phyloP scores from a whole-genome alignment of 1,284 basidiomycete species.

The Cerrena zonata region DNA sequence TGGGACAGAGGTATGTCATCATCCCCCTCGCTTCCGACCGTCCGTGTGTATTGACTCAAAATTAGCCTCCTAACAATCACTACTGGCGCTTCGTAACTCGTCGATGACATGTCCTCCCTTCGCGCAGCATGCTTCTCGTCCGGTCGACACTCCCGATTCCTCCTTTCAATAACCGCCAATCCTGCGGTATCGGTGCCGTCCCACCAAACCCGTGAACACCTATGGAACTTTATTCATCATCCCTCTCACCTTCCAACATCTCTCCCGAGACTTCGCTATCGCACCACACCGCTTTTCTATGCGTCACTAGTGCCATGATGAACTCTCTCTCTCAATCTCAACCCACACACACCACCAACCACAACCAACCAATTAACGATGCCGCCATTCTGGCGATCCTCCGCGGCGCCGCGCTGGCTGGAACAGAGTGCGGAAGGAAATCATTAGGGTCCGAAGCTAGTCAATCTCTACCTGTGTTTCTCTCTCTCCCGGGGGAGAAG shows the following conservation, averaged over 20 bases:
- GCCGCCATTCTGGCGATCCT: neutral
- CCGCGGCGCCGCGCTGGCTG: neutral
- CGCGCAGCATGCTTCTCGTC: neutral
- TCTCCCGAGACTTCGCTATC: too few species aligned
- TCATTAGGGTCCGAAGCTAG: neutral
- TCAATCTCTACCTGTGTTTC: too few species aligned
- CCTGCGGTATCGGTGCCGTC: neutral
- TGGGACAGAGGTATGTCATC: slow-evolving; percentile 39
- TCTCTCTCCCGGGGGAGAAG: too few species aligned
- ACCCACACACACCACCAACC: too few species aligned
- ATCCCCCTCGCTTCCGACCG: slow-evolving; percentile 1
- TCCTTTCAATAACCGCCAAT: neutral
- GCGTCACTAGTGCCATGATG: too few species aligned
- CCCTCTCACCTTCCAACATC: too few species aligned
- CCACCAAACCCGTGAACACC: too few species aligned
- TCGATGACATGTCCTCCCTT: slow-evolving; percentile 34
- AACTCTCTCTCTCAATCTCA: too few species aligned
- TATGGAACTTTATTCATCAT: too few species aligned
- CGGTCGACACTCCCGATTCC: neutral
- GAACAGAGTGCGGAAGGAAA: too few species aligned
- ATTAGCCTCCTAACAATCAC: slow-evolving; percentile 52
- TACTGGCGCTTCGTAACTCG: slow-evolving; percentile 66
- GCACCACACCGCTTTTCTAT: too few species aligned
- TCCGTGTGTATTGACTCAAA: slow-evolving; percentile 1
- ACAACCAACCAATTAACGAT: neutral